These are phyloP conservation scores for Hypoxylon sp. DNA, from an alignment of 2,329 filamentous ascomycete species.

Conservation along the genomic window DNA sequence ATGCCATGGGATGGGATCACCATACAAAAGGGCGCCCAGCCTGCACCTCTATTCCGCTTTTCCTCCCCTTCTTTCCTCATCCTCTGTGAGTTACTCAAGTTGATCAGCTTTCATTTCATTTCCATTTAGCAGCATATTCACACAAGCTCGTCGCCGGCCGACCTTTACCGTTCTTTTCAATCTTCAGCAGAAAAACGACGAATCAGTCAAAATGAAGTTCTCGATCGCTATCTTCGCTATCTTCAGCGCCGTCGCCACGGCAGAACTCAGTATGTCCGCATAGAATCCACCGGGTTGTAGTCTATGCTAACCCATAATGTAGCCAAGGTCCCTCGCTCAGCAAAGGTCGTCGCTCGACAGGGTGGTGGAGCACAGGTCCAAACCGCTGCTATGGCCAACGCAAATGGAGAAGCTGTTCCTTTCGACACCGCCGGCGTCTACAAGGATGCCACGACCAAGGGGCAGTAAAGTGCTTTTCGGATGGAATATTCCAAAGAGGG, in stretches of 20 bases:
- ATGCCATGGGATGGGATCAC: conserved; percentile 26
- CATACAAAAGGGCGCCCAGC: conserved; percentile 49
- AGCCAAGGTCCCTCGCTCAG: conserved; percentile 55
- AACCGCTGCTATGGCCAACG: conserved; percentile 63
- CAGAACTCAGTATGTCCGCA: conserved; percentile 55
- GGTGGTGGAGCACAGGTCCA: conserved; percentile 54
- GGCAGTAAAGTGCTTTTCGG: conserved; percentile 52
- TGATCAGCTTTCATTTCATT: conserved; percentile 50
- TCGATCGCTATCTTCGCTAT: conserved; percentile 64
- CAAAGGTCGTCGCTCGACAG: conserved; percentile 50
- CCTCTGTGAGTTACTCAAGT: conserved; percentile 47
- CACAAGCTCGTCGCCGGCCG: conserved; percentile 67
- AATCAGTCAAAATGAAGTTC: conserved; percentile 68
- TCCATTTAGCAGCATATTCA: conserved; percentile 51
- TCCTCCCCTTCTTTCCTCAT: conserved; percentile 46
- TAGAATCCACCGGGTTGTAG: background rate
- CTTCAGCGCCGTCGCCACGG: conserved; percentile 61
- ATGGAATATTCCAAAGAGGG: conserved; percentile 10
- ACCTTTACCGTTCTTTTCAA: conserved; percentile 58
- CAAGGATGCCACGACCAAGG: conserved; percentile 57
- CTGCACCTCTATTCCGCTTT: conserved; percentile 23
- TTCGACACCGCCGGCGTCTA: conserved; percentile 63
- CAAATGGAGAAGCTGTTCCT: conserved; percentile 61
- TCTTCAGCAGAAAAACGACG: conserved; percentile 45
- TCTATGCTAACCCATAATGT: conserved; percentile 32